Evolutionary conservation across 257 asterid genomes (phyloP), one percentile per base, ranked within the genome.

Genomic region (Paraleonurus japonicus): DNA sequence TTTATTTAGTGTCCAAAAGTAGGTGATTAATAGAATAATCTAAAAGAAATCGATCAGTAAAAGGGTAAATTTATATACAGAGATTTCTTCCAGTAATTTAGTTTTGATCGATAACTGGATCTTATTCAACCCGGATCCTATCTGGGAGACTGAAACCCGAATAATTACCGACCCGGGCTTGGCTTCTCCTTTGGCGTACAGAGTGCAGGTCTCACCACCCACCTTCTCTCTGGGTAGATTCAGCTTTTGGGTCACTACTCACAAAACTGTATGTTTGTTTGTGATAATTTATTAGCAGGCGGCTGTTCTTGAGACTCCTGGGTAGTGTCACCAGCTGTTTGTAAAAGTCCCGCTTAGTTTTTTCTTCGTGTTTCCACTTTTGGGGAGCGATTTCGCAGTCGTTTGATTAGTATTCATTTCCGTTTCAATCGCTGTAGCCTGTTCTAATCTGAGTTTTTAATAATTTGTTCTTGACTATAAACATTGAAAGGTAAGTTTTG

Each of bases 271-370:
- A 1, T 45, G 9, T 15, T 15, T 77, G 51, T 1, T 23, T 43
- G 7, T 67, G 9, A 6, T 22, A 63, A 19, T 37, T 50, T n/a
- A 35, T 35, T 22, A 26, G 19, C 7, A 4, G 24, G 65, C 9
- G 20, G 5, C 35, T 30, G 37, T 5, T 20, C 8, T 43, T 47
- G 22, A 47, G 22, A 47, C 54, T 16, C n/a, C n/a, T 67, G 5
- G 16, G n/a, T 35, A 11, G 47, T 71, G 11, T 67, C 80, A 60
- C 84, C 61, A 72, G 23, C 23, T 76, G 73, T 57, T 73, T 69
- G 81, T 48, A 8, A 33, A 72, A 67, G 76, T 23, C 78, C 41
- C 32, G 12, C 63, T 53, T 35, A 37, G 22, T 4, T 51, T 53
- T 48, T 32, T 4, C 20, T 67, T 65, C 55, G 47, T 64, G 19